Percentiles rank a stretch among this genome's conserved stretches.
Evolutionary conservation across 805 yeast genomes (phyloP).

Genomic region (Cyberlindnera maclurae): DNA sequence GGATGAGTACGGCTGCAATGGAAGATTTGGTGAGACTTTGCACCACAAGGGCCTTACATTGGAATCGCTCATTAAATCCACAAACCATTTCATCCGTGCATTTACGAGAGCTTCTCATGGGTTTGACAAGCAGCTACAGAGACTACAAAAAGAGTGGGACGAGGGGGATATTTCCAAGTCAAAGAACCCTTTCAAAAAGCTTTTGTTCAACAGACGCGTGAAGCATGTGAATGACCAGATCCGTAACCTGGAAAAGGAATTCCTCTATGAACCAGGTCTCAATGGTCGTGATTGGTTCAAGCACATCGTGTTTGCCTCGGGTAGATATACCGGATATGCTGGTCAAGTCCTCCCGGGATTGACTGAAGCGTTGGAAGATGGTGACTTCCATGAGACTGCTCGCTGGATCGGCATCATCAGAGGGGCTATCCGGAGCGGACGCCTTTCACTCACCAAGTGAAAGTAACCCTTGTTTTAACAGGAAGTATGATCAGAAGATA

Average conservation of each 20-base stretch:
- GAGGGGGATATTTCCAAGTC: constrained; percentile 19
- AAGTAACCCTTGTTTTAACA: too few relatives aligned
- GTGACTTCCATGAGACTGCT: constrained; percentile 26
- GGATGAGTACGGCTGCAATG: constrained; percentile 9
- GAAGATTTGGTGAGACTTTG: constrained; percentile 5
- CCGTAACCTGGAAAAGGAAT: constrained; percentile 36
- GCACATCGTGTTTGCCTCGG: constrained; percentile 45
- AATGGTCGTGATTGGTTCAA: constrained; percentile 46
- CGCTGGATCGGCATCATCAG: constrained; percentile 24
- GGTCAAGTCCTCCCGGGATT: constrained; percentile 49
- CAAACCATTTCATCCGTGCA: constrained; percentile 21
- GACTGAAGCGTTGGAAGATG: constrained; percentile 46
- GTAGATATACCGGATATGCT: constrained; percentile 49
- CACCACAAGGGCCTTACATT: constrained; percentile 14
- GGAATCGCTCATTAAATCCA: constrained; percentile 24
- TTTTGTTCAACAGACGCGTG: constrained; percentile 22
- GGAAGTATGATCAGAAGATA: too few relatives aligned
- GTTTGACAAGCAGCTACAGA: constrained; percentile 21
- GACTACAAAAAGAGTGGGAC: constrained; percentile 24
- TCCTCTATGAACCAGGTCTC: constrained; percentile 39
- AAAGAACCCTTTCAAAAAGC: constrained; percentile 27
- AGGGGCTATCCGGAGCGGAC: background rate
- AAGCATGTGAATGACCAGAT: constrained; percentile 29
- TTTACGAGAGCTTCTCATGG: constrained; percentile 19
- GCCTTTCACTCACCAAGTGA: background rate